These are phyloP conservation scores for Fusarium anguioides DNA, from an alignment of 2,329 filamentous ascomycete species.

Conservation along the genomic window DNA sequence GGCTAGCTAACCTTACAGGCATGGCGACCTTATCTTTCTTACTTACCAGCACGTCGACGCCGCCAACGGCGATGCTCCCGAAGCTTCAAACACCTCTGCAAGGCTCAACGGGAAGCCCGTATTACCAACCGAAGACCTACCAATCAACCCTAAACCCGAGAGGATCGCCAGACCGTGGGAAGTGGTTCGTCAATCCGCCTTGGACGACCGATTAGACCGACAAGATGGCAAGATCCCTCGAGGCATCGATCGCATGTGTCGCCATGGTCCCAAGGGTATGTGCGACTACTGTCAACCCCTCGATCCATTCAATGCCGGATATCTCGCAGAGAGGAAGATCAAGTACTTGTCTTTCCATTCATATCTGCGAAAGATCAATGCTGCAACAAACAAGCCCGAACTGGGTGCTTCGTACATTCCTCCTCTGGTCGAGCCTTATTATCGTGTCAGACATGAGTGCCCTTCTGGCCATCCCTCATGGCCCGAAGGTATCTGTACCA, in stretches of 20 bases:
- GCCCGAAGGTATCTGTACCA: constrained; percentile 97
- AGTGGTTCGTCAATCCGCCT: constrained; percentile 83
- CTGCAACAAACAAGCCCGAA: constrained; percentile 95
- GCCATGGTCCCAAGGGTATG: constrained; percentile 97
- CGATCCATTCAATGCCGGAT: constrained; percentile 90
- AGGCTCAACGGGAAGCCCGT: constrained; percentile 84
- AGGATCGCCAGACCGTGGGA: constrained; percentile 74
- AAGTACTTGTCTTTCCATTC: constrained; percentile 98
- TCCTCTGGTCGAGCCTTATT: constrained; percentile 91
- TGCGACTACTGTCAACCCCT: constrained; percentile 99
- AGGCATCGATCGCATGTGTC: constrained; percentile 88
- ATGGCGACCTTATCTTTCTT: constrained; percentile 92
- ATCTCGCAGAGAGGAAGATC: constrained; percentile 95
- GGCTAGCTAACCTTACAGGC: constrained; percentile 55
- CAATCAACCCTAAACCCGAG: constrained; percentile 76
- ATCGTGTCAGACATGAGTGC: constrained; percentile 87
- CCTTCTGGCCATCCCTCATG: constrained; percentile 93
- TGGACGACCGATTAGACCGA: constrained; percentile 89
- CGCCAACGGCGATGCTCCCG: constrained; percentile 45
- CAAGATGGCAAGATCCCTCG: constrained; percentile 89
- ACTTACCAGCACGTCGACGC: constrained; percentile 74
- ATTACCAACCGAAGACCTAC: constrained; percentile 73
- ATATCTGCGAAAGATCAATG: constrained; percentile 93
- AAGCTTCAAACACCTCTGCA: constrained; percentile 62
- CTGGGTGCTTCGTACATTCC: constrained; percentile 95